These are phyloP conservation scores for Lentinula sp. DNA, from an alignment of 768 basidiomycete species.

Conservation along the genomic window DNA sequence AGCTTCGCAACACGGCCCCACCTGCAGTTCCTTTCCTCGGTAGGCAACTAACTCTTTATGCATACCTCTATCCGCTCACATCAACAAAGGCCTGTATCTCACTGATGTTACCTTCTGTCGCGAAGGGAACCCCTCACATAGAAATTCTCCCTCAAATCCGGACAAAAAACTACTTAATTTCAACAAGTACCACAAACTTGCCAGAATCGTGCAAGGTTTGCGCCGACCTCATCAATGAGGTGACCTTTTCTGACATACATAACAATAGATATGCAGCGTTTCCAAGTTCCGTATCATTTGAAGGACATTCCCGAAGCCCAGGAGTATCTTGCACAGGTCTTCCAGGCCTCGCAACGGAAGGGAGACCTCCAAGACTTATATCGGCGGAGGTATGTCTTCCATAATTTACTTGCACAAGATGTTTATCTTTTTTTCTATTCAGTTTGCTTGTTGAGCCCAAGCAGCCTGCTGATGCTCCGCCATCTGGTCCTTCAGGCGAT, in stretches of 20 bases:
- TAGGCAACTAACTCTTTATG: conserved; percentile 20
- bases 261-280: conserved; percentile 78
- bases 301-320: conserved; percentile 90
- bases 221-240: not conserved
- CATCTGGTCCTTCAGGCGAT: conserved; percentile 50
- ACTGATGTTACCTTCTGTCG: conserved; percentile 94
- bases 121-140: conserved; percentile 86
- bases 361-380: conserved; percentile 86
- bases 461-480: conserved; percentile 67
- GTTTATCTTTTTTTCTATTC: conserved; percentile 5
- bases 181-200: conserved; percentile 92
- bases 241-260: not conserved
- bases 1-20: conserved; percentile 80
- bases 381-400: conserved; percentile 60
- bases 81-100: conserved; percentile 64
- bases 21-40: conserved; percentile 96
- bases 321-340: conserved; percentile 64
- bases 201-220: conserved; percentile 75
- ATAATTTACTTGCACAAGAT: conserved; percentile 4
- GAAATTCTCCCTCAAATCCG: conserved; percentile 70
- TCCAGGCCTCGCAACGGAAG: conserved; percentile 68
- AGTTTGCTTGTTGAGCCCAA: conserved; percentile 82
- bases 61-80: not conserved
- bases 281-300: conserved; percentile 81
- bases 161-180: conserved; percentile 87